phyloP scores from a whole-genome alignment of 2,329 filamentous ascomycete species.

The Calcarisporium arbuscula region DNA sequence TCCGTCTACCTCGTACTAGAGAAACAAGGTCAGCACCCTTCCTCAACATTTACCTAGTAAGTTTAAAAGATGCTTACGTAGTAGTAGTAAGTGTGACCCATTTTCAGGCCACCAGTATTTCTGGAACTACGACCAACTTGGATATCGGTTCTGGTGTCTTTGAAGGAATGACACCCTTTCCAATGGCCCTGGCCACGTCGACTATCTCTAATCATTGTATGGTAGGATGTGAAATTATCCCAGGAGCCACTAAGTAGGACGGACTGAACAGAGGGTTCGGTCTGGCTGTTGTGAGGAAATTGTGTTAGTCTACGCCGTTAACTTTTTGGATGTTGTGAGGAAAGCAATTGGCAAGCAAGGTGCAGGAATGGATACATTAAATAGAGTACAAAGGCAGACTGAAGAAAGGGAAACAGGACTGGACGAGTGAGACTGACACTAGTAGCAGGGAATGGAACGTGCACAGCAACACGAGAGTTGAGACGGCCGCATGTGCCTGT shows the following conservation, averaged over 20 bases:
- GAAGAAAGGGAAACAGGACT: too few relatives aligned
- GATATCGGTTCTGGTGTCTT: constrained; percentile 78
- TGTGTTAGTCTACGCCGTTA: too few relatives aligned
- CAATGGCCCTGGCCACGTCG: constrained; percentile 71
- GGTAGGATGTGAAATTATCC: constrained; percentile 82
- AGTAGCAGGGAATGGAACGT: too few relatives aligned
- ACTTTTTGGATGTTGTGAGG: too few relatives aligned
- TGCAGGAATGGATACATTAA: too few relatives aligned
- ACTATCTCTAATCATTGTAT: constrained; percentile 74
- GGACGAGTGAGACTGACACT: too few relatives aligned
- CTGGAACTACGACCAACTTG: constrained; percentile 38
- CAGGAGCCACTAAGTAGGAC: constrained; percentile 86
- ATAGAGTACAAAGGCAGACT: too few relatives aligned
- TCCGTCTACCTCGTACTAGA: constrained; percentile 78
- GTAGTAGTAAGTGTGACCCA: constrained; percentile 93
- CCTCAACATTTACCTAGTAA: too few relatives aligned
- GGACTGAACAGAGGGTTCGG: constrained; percentile 54
- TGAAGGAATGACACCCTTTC: constrained; percentile 82
- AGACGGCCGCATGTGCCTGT: too few relatives aligned
- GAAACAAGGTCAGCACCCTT: too few relatives aligned
- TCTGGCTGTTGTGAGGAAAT: constrained; percentile 48
- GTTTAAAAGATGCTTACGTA: constrained; percentile 62
- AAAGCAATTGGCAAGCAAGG: too few relatives aligned
- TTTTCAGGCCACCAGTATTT: constrained; percentile 76
- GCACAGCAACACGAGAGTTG: too few relatives aligned